A percentile compares a stretch with the other conserved stretches of the same genome.
These are phyloP conservation scores for Alloteropsis semialata DNA, from an alignment of 176 grass and related monocot species.

Conservation along the genomic window DNA sequence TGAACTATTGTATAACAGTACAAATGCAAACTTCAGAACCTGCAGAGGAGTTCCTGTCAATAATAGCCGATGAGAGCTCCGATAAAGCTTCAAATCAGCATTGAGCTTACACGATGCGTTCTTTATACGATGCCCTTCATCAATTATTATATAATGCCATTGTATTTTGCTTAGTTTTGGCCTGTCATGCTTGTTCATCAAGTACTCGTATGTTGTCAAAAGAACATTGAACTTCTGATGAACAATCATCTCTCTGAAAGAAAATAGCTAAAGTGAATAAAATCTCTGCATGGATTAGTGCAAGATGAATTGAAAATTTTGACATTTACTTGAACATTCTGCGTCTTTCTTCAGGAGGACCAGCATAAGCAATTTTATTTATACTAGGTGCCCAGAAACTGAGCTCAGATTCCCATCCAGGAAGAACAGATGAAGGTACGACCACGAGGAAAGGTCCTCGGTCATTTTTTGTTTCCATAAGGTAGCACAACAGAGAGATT, in stretches of 20 bases:
- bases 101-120: constrained; percentile 99
- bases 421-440: constrained; percentile 93
- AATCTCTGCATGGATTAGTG: neutral
- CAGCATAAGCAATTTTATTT: constrained; percentile 96
- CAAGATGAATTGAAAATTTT: constrained; percentile 13
- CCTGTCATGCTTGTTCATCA: constrained; percentile 99
- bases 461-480: constrained; percentile 99
- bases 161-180: constrained; percentile 99
- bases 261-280: constrained; percentile 45
- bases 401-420: constrained; percentile 92
- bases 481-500: constrained; percentile 93
- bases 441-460: constrained; percentile 96
- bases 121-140: constrained; percentile 99
- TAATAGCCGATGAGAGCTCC: constrained; percentile 86
- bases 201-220: constrained; percentile 96
- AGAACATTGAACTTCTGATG: constrained; percentile 99
- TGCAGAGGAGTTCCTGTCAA: constrained; percentile 97
- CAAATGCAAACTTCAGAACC: constrained; percentile 50
- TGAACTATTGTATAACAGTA: constrained; percentile 2
- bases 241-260: constrained; percentile 90
- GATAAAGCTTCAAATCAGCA: constrained; percentile 94
- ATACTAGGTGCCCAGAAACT: constrained; percentile 95
- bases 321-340: constrained; percentile 85
- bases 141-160: constrained; percentile 99
- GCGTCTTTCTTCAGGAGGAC: constrained; percentile 98